phyloP scores from a whole-genome alignment of 2,329 filamentous ascomycete species.

The Aspergillus sp. region DNA sequence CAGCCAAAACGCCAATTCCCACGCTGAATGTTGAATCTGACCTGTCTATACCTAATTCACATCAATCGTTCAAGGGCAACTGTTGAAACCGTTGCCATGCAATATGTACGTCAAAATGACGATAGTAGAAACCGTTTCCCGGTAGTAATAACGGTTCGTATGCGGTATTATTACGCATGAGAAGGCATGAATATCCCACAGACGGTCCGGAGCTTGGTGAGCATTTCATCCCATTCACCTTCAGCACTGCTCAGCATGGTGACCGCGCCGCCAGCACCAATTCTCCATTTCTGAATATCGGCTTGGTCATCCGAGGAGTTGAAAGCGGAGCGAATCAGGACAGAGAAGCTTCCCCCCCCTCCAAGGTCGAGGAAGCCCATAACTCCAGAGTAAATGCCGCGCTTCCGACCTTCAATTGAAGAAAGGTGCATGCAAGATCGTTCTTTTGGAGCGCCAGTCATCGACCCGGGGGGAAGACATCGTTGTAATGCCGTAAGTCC shows the following conservation, averaged over 20 bases:
- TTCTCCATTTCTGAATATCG: slow-evolving; percentile 60
- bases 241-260: slow-evolving; percentile 78
- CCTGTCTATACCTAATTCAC: slow-evolving; percentile 9
- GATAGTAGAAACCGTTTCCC: not conserved
- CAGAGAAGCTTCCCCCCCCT: slow-evolving; percentile 85
- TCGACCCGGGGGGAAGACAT: slow-evolving; percentile 83
- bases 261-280: slow-evolving; percentile 88
- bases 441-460: slow-evolving; percentile 96
- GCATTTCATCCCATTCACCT: slow-evolving; percentile 90
- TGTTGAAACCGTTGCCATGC: slow-evolving; percentile 29
- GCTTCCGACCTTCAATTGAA: slow-evolving; percentile 61
- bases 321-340: slow-evolving; percentile 82
- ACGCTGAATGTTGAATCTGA: slow-evolving; percentile 34
- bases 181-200: slow-evolving; percentile 41
- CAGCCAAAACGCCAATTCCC: slow-evolving; percentile 9
- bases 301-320: slow-evolving; percentile 29
- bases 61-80: slow-evolving; percentile 16
- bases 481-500: slow-evolving; percentile 75
- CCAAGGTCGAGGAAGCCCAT: slow-evolving; percentile 87
- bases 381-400: slow-evolving; percentile 83
- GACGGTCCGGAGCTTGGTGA: slow-evolving; percentile 63
- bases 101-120: slow-evolving; percentile 4
- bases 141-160: not conserved
- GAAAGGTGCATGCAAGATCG: slow-evolving; percentile 81
- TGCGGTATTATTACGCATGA: not conserved